These are phyloP conservation scores for Vaucheria bursata DNA, from an alignment of 352 stramenopile species.

Conservation along the genomic window DNA sequence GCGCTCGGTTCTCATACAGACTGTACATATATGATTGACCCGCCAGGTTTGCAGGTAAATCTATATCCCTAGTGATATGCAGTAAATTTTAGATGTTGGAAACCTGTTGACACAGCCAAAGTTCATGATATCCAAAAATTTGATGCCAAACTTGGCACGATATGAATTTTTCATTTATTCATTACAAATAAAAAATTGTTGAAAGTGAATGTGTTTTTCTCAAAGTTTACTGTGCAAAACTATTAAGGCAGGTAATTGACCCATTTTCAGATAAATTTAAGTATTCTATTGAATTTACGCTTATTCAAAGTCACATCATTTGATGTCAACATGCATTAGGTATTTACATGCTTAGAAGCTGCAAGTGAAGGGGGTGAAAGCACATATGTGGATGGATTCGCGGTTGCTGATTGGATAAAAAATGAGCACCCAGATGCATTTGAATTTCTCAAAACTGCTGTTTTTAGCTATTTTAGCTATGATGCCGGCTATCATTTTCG, in stretches of 20 bases:
- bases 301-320: no score
- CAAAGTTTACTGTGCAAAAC: not conserved
- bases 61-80: not conserved
- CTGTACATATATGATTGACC: slow-evolving; percentile 37
- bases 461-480: slow-evolving; percentile 26
- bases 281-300: no score
- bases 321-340: no score
- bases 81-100: not conserved
- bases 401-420: slow-evolving; percentile 26
- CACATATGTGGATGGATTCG: slow-evolving; percentile 47
- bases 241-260: not conserved
- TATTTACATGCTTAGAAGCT: slow-evolving; percentile 37
- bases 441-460: slow-evolving; percentile 27
- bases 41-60: slow-evolving; percentile 32
- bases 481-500: slow-evolving; percentile 28
- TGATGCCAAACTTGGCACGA: no score
- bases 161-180: no score
- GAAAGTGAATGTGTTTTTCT: no score
- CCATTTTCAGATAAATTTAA: no score
- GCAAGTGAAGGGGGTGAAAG: slow-evolving; percentile 31
- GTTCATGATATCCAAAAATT: no score
- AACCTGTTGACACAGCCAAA: not conserved
- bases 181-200: no score
- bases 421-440: slow-evolving; percentile 39
- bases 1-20: slow-evolving; percentile 27